phyloP scores from a whole-genome alignment of 208 protist genomes.

The Jaenimonas drosophilae region DNA sequence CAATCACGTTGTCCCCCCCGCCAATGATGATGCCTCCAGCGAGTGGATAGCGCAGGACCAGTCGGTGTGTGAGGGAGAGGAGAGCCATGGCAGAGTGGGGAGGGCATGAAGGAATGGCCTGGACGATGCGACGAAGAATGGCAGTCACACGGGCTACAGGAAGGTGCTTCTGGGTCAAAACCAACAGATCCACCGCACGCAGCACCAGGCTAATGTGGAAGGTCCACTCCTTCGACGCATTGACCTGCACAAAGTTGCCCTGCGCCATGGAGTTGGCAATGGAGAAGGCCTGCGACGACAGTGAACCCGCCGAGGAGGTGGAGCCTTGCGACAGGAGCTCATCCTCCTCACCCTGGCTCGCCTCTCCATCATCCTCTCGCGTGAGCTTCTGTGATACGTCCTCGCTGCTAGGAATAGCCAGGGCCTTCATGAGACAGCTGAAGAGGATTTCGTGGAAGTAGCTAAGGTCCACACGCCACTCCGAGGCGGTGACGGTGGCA shows the following conservation, averaged over 20 bases:
- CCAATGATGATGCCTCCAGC: conserved; percentile 73
- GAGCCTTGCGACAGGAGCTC: conserved; percentile 75
- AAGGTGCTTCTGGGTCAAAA: conserved; percentile 87
- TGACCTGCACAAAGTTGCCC: conserved; percentile 67
- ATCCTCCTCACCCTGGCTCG: conserved; percentile 31
- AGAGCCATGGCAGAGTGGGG: conserved; percentile 82
- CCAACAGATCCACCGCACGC: conserved; percentile 79
- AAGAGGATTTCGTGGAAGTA: conserved; percentile 90
- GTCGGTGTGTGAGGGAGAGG: conserved; percentile 68
- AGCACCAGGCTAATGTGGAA: conserved; percentile 83
- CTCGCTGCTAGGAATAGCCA: conserved; percentile 55
- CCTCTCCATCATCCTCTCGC: conserved; percentile 20
- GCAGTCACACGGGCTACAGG: conserved; percentile 76
- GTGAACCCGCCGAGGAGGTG: conserved; percentile 73
- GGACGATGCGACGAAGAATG: conserved; percentile 73
- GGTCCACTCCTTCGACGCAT: conserved; percentile 80
- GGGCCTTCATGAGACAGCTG: conserved; percentile 69
- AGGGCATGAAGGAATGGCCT: conserved; percentile 49
- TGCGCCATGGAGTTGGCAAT: conserved; percentile 87
- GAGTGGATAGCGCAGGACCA: conserved; percentile 75
- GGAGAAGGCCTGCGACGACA: conserved; percentile 88
- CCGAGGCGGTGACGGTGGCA: conserved; percentile 55
- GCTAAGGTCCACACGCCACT: conserved; percentile 89
- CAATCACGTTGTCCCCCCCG: conserved; percentile 84
- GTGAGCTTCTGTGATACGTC: conserved; percentile 52